Evolutionary conservation across 345 rosid species (phyloP), one percentile per base, ranked within the genome.

Genomic region (Populus alba): DNA sequence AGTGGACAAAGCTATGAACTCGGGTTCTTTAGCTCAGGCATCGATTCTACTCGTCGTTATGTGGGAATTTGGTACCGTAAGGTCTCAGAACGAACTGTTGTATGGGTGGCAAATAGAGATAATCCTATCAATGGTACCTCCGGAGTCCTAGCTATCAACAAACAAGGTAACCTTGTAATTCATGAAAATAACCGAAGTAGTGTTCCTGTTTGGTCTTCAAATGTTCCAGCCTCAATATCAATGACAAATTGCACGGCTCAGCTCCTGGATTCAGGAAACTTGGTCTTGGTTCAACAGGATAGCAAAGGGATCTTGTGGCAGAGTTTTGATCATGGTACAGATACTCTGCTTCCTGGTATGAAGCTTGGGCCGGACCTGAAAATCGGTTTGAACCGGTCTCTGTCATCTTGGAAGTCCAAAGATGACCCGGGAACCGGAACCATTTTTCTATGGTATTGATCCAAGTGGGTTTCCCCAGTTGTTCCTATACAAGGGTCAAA

Each of bases 381-480:
- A 72, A 79, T 71, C 1, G 81, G 87, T 3, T 66, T 63, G 63
- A 66, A 63, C 33, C 33, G 70, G 70, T 15, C 18, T 41, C 15
- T 86, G 3, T 75, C 84, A 1, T 86, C 87, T 0, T 84, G 85
- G 87, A 86, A 59, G 47, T 77, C 85, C 10, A 29, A 2, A 1
- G 87, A 80, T 15, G 87, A 84, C 5, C 89, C 87, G 0, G 53
- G 70, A 0, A 67, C 77, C 0, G 84, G 89, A 12, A 65, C 76
- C 51, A 7, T 62, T 16, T 0, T 16, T 27, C 25, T 81, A 59
- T 33, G n/a, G 67, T 1, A 77, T 77, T 18, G 84, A 76, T 7
- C 86, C 79, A 3, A 67, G 17, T 8, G 94, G 91, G 62, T 89
- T 71, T 37, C 89, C 95, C 1, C 91, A 93, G 74, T 15, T 80